Base-by-base conservation (phyloP, 23 red algal species). In the Agarophyton chilense region DNA sequence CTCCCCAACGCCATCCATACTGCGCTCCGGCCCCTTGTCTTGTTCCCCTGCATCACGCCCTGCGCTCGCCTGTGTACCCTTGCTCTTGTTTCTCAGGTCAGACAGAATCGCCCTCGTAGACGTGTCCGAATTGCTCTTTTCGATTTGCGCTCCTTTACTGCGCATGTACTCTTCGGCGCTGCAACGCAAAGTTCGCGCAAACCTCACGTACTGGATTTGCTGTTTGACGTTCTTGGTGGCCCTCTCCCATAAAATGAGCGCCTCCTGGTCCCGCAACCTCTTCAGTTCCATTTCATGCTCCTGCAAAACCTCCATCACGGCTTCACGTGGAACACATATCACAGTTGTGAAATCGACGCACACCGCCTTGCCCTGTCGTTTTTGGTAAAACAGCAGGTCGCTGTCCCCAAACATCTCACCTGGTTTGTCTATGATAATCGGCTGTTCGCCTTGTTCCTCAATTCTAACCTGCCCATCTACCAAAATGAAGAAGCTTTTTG, bases 361-460 rank as follows among this genome's bases (percentile, higher is more conserved):
- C 10, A 61, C 29, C n/a, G 92, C 92, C 12, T 18, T 25, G 13
- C 49, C 70, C 72, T 77, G 43, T 34, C 91, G 91, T 24, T 44
- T 51, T 54, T 82, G 91, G 34, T 88, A 33, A 50, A 94, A 88
- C 24, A 94, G 44, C 16, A 94, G 17, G 46, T 86, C 84, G 14
- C 76, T 49, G 25, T 88, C 84, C 7, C 91, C 91, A 86, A 94
- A 94, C 21, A 94, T 57, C 36, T 94, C 70, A 32, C 75, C 91
- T n/a, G 38, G 68, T 1, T 54, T 84, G 34, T 34, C 32, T 17
- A 82, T 33, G 40, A 17, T 54, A 28, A 66, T 18, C 13, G 60
- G 50, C 28, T 54, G 40, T 14, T 52, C 76, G 45, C 62, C 76
- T 17, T 39, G 25, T 28, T 49, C 63, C 39, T 82, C 53, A 12